Conservation (phyloP, 2,329 filamentous ascomycete species). For the Verticillium alfalfae region DNA sequence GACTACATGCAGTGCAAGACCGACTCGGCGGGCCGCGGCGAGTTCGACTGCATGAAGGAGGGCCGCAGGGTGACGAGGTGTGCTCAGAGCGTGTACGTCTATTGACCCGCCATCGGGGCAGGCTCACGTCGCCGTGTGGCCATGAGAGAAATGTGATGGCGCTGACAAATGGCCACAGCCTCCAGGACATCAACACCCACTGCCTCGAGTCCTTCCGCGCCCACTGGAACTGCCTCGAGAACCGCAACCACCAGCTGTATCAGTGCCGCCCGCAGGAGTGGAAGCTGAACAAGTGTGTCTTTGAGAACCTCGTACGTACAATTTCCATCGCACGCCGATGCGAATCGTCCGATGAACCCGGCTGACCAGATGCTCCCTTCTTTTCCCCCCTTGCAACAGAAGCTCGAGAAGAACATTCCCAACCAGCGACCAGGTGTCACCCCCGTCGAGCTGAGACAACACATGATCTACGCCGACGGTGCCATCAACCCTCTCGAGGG, state of each 20-base stretch:
- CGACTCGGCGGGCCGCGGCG: slow-evolving; percentile 83
- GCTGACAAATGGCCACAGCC: slow-evolving; percentile 41
- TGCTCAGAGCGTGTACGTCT: slow-evolving; percentile 86
- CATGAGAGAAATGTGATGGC: neutral
- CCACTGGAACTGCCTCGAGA: slow-evolving; percentile 94
- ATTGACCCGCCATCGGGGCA: neutral
- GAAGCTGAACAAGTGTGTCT: slow-evolving; percentile 92
- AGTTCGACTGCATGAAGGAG: slow-evolving; percentile 93
- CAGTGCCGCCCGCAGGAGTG: slow-evolving; percentile 86
- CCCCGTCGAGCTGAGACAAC: slow-evolving; percentile 68
- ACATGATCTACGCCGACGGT: slow-evolving; percentile 56
- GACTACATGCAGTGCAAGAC: slow-evolving; percentile 99
- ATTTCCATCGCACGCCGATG: neutral
- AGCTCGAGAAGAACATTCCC: slow-evolving; percentile 76
- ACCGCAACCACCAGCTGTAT: slow-evolving; percentile 97
- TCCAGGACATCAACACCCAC: slow-evolving; percentile 93
- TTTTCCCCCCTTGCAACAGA: slow-evolving; percentile 38
- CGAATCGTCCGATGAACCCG: neutral
- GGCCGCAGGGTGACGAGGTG: slow-evolving; percentile 94
- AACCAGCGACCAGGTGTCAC: slow-evolving; percentile 63
- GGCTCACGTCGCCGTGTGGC: neutral
- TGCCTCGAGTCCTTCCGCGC: slow-evolving; percentile 86
- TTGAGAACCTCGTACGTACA: slow-evolving; percentile 79
- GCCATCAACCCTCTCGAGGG: slow-evolving; percentile 34
- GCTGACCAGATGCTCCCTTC: slow-evolving; percentile 3